A percentile compares a stretch with the other conserved stretches of the same genome.
Conservation (phyloP, 1,284 basidiomycete species). For the Rhodotorula sp. region DNA sequence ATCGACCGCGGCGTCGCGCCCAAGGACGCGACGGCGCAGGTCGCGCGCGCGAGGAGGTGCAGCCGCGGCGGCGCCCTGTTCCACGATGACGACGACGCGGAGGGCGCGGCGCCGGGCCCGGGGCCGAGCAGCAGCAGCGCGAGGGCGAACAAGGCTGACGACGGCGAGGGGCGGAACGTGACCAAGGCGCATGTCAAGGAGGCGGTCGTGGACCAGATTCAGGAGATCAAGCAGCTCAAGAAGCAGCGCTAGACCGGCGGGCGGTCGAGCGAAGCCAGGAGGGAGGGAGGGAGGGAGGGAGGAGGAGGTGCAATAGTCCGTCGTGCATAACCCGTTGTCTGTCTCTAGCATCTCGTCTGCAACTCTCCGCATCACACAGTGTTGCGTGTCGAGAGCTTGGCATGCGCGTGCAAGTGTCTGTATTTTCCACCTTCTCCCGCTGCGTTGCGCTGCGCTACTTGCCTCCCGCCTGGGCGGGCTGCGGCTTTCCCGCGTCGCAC, state of each 20-base stretch:
- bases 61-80: not conserved
- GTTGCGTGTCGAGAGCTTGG: too few relatives aligned
- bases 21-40: not conserved
- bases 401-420: too few relatives aligned
- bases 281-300: not conserved
- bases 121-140: not conserved
- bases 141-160: constrained; percentile 3
- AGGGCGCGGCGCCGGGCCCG: not conserved
- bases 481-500: constrained; percentile 55
- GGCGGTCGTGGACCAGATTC: not conserved
- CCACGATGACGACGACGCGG: not conserved
- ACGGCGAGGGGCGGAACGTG: not conserved
- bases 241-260: not conserved
- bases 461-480: constrained; percentile 1
- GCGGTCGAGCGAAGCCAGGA: not conserved
- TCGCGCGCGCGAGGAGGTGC: not conserved
- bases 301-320: not conserved
- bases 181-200: not conserved
- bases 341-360: too few relatives aligned
- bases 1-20: not conserved
- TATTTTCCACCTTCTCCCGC: too few relatives aligned
- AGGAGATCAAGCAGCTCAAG: not conserved
- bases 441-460: too few relatives aligned
- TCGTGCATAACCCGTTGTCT: too few relatives aligned
- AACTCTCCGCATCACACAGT: too few relatives aligned